Evolutionary conservation across 2,329 filamentous ascomycete genomes (phyloP), one percentile per base, ranked within the genome.

Genomic region (Fusarium aywerte): DNA sequence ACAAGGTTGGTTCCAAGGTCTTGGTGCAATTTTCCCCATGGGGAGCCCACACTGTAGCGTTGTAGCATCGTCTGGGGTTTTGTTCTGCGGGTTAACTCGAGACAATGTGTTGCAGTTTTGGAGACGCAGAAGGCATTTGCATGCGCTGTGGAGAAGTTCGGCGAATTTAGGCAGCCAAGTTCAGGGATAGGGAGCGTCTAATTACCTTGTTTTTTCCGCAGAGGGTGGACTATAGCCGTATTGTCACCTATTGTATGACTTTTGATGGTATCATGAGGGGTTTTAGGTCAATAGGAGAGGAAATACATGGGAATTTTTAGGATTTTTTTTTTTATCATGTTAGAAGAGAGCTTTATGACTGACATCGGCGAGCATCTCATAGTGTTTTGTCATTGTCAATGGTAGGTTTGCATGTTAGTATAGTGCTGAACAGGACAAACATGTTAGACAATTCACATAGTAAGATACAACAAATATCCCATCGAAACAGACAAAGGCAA

Each of bases 1-100:
- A 54, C 64, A 68, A 65, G 48, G 64, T 61, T 67, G 20, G 39
- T 51, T 68, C 60, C 59, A 63, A 63, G 60, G 58, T 43, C 27
- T 10, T 61, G 55, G 57, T 39, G 39, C 40, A 23, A 23, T 38
- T 49, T 62, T 52, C 60, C 60, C 60, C 60, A 25, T 63, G 60
- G 60, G 60, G 60, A 62, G 15, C 31, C 23, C 11, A 10, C 23
- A 42, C 21, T 42, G 58, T 45, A 36, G 23, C 57, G 31, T 56
- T 35, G 36, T 31, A 53, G 35, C 29, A 35, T 56, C 36, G 13
- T 42, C 58, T 43, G 58, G 58, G 59, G 29, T 64, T 59, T 7
- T 20, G 6, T 43, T 29, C 40, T 42, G 25, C 35, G 57, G 57
- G 42, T 48, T 54, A 32, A 52, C 32, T 18, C 5, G 27, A 42